Evolutionary conservation across 306 rosid genomes (phyloP), one percentile per base, ranked within the genome.

Genomic region (Astragalus membranaceus): DNA sequence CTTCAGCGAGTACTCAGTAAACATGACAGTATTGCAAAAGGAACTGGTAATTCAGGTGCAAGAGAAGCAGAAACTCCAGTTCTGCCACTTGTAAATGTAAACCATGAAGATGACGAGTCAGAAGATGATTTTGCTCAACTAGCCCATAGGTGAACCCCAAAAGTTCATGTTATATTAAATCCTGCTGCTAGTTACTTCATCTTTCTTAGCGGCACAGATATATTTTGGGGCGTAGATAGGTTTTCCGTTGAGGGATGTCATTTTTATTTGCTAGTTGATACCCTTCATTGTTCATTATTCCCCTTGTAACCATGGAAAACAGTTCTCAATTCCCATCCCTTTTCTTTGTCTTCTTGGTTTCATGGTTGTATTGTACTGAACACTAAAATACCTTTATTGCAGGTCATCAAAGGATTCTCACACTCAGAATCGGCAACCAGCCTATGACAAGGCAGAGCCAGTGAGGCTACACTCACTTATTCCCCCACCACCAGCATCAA

Each of bases 101-200:
- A 61, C 79, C 97, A 85, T 16, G 97, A 95, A 72, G 97, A 95
- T 65, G 97, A 91, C 51, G 91, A 91, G 44, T 62, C 88, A 1
- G 97, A 89, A 63, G 99, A 95, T 64, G 95, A 95, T 72, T 86
- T 91, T 78, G 61, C 86, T 73, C 97, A 89, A 70, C 82, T 95
- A 63, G 95, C 99, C 68, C 92, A 73, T 67, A 86, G 97, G 99
- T 94, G 79, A 75, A 50, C 51, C 55, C 53, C 65, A 52, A 15
- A 76, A 58, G 41, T 74, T 76, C 58, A 60, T 51, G 48, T 48
- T 48, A 47, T 54, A 15, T 41, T 53, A 26, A 67, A 68, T 48
- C 55, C 60, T 52, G 12, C 11, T 37, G 36, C 35, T 41, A 29
- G 62, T 53, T 77, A 35, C 48, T 75, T 59, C n/a, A 13, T 60